Base-by-base conservation (phyloP, 106 monocot species). In the Dactylorhiza incarnata region DNA sequence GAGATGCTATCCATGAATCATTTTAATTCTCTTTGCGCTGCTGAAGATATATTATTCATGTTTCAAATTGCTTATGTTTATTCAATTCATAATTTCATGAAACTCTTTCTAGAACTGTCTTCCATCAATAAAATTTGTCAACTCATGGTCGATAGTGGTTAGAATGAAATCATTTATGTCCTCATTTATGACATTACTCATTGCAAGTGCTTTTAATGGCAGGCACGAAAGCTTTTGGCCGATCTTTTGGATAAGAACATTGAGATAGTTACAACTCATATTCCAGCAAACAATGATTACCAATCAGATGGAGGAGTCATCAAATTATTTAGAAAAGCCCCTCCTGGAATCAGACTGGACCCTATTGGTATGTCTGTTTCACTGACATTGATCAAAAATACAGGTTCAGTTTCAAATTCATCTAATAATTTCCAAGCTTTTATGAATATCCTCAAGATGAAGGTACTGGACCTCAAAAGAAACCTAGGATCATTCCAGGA, bases 171-270 rank as follows among this genome's bases (percentile, higher is more conserved):
- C 25, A 20, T 62, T n/a, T 62, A 62, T 63, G n/a, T 8, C 62
- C 62, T 24, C 23, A 63, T 63, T 63, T 63, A 23, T 63, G 25
- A 54, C 15, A 16, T 14, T 22, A 2, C 66, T 16, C 29, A 67
- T 67, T 29, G 11, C 49, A 49, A 19, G 0, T 74, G 59, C 20
- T 65, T 52, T 3, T 71, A 20, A 26, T 24, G 15, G 59, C 80
- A 99, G 97, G 93, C 91, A 66, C 84, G 83, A 49, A 94, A 91
- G 66, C 68, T 89, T 70, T 82, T 99, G 71, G 84, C 94, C 81
- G 89, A 88, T 46, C 66, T 89, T 50, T 73, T 94, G 47, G 87
- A 78, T 16, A 85, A 86, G 68, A 91, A 67, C 48, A 82, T 99
- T 68, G 88, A 84, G 54, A 75, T 99, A 26, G 89, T 89, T 71